These are phyloP conservation scores for Echium plantagineum DNA, from an alignment of 257 asterid genomes.

Conservation along the genomic window DNA sequence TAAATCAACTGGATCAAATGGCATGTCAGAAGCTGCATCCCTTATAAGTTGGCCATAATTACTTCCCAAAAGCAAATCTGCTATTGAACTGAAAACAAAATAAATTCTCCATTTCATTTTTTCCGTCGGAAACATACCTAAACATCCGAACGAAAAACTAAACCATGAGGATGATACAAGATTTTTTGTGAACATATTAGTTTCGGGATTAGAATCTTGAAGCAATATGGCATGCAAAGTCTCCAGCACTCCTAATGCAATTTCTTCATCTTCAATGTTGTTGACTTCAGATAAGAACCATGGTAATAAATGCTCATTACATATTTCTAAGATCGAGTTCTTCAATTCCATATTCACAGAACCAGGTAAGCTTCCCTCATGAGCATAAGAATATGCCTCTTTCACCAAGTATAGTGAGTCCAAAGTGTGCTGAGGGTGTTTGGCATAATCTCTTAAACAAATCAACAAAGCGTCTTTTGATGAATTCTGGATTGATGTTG, in stretches of 20 bases:
- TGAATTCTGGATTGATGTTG: constrained; percentile 43
- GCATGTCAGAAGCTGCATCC: constrained; percentile 55
- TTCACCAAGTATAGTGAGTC: constrained; percentile 76
- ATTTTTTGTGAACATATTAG: constrained; percentile 41
- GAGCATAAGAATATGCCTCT: constrained; percentile 61
- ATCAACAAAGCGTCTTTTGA: constrained; percentile 39
- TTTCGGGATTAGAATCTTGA: constrained; percentile 33
- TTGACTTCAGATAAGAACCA: constrained; percentile 55
- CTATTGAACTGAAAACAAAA: constrained; percentile 47
- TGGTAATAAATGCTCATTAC: constrained; percentile 48
- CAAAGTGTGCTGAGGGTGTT: constrained; percentile 42
- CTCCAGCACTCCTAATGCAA: constrained; percentile 67
- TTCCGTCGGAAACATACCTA: constrained; percentile 74
- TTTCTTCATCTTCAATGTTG: constrained; percentile 60
- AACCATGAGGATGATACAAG: constrained; percentile 78
- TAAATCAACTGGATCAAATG: constrained; percentile 81
- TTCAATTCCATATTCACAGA: constrained; percentile 32
- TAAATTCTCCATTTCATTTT: constrained; percentile 57
- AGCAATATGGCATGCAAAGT: constrained; percentile 52
- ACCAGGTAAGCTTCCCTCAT: constrained; percentile 21
- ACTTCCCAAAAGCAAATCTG: constrained; percentile 57
- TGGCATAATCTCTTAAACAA: constrained; percentile 32
- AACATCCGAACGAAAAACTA: constrained; percentile 68
- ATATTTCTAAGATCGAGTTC: constrained; percentile 32
- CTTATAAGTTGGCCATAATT: constrained; percentile 58